Evolutionary conservation across 768 basidiomycete species (phyloP), one percentile per base, ranked within the genome.

Genomic region (Rhodocollybia butyracea): DNA sequence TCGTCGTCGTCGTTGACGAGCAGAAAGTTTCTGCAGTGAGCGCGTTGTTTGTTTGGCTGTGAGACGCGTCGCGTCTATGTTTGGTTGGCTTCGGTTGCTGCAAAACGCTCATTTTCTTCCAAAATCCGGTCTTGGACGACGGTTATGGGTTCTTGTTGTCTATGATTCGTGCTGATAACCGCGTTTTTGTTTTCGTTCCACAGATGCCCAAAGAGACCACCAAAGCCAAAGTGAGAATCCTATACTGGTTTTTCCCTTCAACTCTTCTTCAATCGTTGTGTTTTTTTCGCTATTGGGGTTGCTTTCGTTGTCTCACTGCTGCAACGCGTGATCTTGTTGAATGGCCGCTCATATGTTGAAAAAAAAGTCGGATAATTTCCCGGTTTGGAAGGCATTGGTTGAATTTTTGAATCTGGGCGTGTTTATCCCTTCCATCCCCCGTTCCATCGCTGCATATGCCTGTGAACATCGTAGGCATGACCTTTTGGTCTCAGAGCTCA

Each of bases 181-280:
- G 54, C 71, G 78, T 60, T 24, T 50, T 59, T 21, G n/a, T 57
- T 65, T 64, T 64, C 62, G 53, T 62, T 61, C 52, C 65, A 61
- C 66, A 76, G 78, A 86, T 85, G 85, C 83, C 84, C 58, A 86
- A 84, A 63, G 84, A 80, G 30, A 65, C 73, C 36, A 73, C 77
- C 53, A 80, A 83, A 72, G 72, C 79, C 53, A 82, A 78, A 75
- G 83, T 83, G 59, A 56, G 80, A 72, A 27, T 40, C 54, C 57
- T 34, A 51, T 31, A 31, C 61, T 42, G 31, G 27, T 61, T 61
- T 66, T 65, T 59, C 40, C 12, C 51, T 36, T 48, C 46, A 51
- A 63, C 48, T 50, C 52, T 34, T 58, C 56, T 58, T 32, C 30
- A 47, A 45, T 53, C 15, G 8, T 38, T 17, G 21, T 4, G 22